Conservation (phyloP, 768 basidiomycete species). For the Podaxis mareebaensis region DNA sequence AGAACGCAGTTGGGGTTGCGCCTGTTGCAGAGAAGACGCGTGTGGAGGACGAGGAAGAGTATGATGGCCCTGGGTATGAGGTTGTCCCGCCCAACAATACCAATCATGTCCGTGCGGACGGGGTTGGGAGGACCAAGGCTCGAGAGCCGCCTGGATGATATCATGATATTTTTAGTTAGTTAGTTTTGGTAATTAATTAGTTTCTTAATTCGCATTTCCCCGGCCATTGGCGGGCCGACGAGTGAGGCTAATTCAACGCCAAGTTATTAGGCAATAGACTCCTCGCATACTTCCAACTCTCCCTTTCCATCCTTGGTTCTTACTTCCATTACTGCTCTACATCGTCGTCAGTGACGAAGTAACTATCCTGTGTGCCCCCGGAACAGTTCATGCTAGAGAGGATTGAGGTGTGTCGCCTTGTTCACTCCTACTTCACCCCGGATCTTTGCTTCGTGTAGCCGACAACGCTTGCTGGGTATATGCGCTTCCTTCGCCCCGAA, state of each 20-base stretch:
- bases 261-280: neutral
- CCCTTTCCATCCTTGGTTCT: neutral
- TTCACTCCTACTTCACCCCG: neutral
- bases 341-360: neutral
- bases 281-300: neutral
- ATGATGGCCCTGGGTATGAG: conserved; percentile 26
- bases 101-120: conserved; percentile 22
- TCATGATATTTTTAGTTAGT: conserved; percentile 13
- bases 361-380: neutral
- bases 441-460: neutral
- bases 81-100: conserved; percentile 24
- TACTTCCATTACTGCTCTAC: neutral
- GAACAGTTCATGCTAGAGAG: neutral
- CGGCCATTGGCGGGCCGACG: conserved; percentile 6
- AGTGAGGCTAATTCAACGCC: neutral
- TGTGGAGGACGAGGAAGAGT: conserved; percentile 22
- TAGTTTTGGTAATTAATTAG: conserved; percentile 4
- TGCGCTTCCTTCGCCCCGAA: neutral
- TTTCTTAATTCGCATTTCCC: conserved; percentile 6
- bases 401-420: conserved; percentile 5
- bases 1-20: conserved; percentile 1
- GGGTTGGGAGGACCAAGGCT: conserved; percentile 22
- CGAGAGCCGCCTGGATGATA: conserved; percentile 13
- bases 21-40: conserved; percentile 22
- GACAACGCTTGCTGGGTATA: neutral